phyloP scores from a whole-genome alignment of 768 basidiomycete genomes.

The Exsudoporus frostii region DNA sequence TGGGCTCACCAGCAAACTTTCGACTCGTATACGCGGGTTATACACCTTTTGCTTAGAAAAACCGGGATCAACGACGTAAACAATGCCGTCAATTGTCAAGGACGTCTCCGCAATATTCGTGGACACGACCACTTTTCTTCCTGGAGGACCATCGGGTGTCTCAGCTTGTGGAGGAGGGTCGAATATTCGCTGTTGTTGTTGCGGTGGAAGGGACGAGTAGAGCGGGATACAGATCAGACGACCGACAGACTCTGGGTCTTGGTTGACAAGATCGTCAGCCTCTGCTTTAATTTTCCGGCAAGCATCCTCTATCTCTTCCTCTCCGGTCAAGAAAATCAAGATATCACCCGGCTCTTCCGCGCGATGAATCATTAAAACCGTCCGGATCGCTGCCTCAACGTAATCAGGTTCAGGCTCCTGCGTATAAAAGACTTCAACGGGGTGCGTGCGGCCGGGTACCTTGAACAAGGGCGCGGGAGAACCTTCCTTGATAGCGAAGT shows the following conservation, averaged over 20 bases:
- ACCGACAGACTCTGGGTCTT: slow-evolving; percentile 73
- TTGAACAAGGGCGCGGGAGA: slow-evolving; percentile 76
- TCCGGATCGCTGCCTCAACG: slow-evolving; percentile 94
- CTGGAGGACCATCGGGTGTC: slow-evolving; percentile 66
- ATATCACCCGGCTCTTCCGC: slow-evolving; percentile 93
- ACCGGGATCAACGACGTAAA: slow-evolving; percentile 98
- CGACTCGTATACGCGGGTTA: slow-evolving; percentile 95
- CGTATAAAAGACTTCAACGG: slow-evolving; percentile 94
- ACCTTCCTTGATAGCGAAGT: slow-evolving; percentile 58
- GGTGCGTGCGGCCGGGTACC: slow-evolving; percentile 90
- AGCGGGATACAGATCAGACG: slow-evolving; percentile 88
- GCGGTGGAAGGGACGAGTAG: slow-evolving; percentile 91
- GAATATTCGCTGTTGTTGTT: slow-evolving; percentile 96
- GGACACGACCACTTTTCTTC: slow-evolving; percentile 90
- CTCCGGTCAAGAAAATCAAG: slow-evolving; percentile 93
- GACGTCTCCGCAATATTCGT: slow-evolving; percentile 99
- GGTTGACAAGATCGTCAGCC: slow-evolving; percentile 76
- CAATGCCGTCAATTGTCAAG: slow-evolving; percentile 96
- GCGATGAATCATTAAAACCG: slow-evolving; percentile 95
- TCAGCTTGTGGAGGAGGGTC: slow-evolving; percentile 75
- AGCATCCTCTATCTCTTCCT: slow-evolving; percentile 97
- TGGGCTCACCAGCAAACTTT: slow-evolving; percentile 87
- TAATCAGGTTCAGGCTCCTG: slow-evolving; percentile 94
- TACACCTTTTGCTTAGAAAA: slow-evolving; percentile 99
- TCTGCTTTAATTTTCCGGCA: slow-evolving; percentile 92